phyloP scores from a whole-genome alignment of 495 filamentous ascomycete species.

The Tuber aestivum region DNA sequence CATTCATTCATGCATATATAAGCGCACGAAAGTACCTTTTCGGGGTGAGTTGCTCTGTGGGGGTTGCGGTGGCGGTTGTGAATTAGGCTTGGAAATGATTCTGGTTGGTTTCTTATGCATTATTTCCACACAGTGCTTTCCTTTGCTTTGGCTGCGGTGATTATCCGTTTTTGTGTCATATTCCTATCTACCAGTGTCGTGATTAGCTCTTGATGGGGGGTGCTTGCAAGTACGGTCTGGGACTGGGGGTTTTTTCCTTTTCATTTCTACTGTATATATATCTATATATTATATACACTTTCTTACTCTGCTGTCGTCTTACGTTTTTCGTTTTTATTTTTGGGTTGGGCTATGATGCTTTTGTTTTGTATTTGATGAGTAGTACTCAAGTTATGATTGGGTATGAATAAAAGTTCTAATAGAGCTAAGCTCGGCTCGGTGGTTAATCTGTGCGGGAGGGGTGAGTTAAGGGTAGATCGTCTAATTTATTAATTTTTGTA shows the following conservation, averaged over 20 bases:
- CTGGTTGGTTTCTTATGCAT: neutral
- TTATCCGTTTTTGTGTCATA: conserved; percentile 12
- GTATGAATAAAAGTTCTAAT: conserved; percentile 23
- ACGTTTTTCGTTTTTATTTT: conserved; percentile 2
- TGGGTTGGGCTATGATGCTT: conserved; percentile 6
- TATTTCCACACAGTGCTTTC: conserved; percentile 14
- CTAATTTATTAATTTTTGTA: neutral
- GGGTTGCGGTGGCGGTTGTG: neutral
- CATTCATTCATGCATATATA: neutral
- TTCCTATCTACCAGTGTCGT: conserved; percentile 13
- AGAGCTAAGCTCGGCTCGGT: neutral
- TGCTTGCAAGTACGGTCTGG: neutral
- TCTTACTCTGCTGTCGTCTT: conserved; percentile 1
- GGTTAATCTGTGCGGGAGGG: too few relatives aligned
- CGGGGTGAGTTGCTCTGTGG: neutral
- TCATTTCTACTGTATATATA: neutral
- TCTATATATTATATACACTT: conserved; percentile 27
- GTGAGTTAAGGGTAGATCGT: neutral
- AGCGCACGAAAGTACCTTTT: neutral
- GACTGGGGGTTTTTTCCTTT: neutral
- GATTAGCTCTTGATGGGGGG: neutral
- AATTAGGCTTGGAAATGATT: neutral
- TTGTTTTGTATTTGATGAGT: conserved; percentile 19
- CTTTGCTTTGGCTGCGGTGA: conserved; percentile 27
- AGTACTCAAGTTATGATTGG: conserved; percentile 23